Percentiles rank a stretch among this genome's conserved stretches.
Evolutionary conservation across 345 rosid species (phyloP).

Genomic region (Aquilaria yunnanensis): DNA sequence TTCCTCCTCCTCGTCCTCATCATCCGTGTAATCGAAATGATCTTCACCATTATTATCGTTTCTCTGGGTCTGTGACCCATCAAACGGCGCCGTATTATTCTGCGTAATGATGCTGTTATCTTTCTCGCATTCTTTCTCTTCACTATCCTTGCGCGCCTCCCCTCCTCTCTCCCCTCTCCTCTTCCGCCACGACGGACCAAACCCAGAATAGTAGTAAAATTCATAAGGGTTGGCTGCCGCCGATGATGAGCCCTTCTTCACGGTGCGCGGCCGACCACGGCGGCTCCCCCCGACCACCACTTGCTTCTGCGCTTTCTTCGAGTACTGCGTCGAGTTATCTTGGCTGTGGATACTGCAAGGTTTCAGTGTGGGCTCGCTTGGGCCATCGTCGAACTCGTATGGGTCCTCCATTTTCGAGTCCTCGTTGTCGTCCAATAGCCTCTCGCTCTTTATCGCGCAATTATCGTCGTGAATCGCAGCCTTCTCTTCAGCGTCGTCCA

Average conservation of each 20-base stretch:
- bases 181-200: constrained; percentile 86
- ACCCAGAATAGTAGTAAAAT: constrained; percentile 94
- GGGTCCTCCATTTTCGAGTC: constrained; percentile 9
- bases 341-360: constrained; percentile 16
- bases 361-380: constrained; percentile 23
- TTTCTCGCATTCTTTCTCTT: constrained; percentile 7
- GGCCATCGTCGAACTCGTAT: constrained; percentile 15
- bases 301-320: constrained; percentile 7
- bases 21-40: constrained; percentile 31
- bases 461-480: constrained; percentile 26
- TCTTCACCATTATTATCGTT: constrained; percentile 21
- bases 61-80: constrained; percentile 8
- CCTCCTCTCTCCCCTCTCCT: constrained; percentile 34
- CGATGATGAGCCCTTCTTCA: constrained; percentile 28
- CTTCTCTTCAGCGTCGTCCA: constrained; percentile 21
- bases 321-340: background rate
- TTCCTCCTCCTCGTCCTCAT: constrained; percentile 23
- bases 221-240: constrained; percentile 44
- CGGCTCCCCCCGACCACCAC: constrained; percentile 3
- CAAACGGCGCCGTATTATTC: constrained; percentile 22
- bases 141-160: background rate
- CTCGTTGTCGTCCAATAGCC: constrained; percentile 16
- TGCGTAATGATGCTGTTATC: constrained; percentile 1
- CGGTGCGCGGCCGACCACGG: constrained; percentile 38
- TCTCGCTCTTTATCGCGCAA: background rate